Conservation (phyloP, 768 basidiomycete genomes). For the Trametes coccinea region DNA sequence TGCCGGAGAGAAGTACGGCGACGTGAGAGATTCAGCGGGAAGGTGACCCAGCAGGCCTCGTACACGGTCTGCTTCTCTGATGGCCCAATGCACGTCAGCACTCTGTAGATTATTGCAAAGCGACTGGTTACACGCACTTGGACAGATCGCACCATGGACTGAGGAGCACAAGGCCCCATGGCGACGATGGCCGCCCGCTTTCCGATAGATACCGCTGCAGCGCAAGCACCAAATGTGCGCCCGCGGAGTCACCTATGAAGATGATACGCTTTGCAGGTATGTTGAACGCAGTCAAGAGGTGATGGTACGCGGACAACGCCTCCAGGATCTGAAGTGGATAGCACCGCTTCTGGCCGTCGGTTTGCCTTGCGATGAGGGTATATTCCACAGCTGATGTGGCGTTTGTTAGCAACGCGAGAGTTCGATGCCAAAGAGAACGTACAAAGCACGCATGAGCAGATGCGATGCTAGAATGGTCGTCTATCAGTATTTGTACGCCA, state of each 20-base stretch:
- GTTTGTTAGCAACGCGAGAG: slow-evolving; percentile 38
- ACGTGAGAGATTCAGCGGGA: background rate
- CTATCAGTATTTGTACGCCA: background rate
- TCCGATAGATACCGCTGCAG: slow-evolving; percentile 63
- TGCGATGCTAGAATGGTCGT: background rate
- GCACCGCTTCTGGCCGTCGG: slow-evolving; percentile 36
- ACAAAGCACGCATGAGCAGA: slow-evolving; percentile 17
- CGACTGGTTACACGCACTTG: background rate
- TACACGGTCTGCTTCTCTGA: slow-evolving; percentile 4
- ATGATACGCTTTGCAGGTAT: slow-evolving; percentile 63
- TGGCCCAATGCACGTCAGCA: background rate
- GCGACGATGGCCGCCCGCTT: slow-evolving; percentile 29
- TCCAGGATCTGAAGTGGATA: slow-evolving; percentile 80
- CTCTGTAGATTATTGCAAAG: too few relatives aligned
- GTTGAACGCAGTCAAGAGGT: slow-evolving; percentile 59
- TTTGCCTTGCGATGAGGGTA: slow-evolving; percentile 37
- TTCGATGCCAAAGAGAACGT: background rate
- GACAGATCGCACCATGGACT: slow-evolving; percentile 20
- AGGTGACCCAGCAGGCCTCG: slow-evolving; percentile 1
- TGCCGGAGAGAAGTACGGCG: slow-evolving; percentile 15
- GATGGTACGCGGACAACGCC: slow-evolving; percentile 70
- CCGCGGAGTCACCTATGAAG: slow-evolving; percentile 75
- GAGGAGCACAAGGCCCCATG: slow-evolving; percentile 8
- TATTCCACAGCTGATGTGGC: slow-evolving; percentile 45
- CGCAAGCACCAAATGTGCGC: slow-evolving; percentile 70